phyloP scores from a whole-genome alignment of 169 alveolate species.

The Perkinsus chesapeaki region DNA sequence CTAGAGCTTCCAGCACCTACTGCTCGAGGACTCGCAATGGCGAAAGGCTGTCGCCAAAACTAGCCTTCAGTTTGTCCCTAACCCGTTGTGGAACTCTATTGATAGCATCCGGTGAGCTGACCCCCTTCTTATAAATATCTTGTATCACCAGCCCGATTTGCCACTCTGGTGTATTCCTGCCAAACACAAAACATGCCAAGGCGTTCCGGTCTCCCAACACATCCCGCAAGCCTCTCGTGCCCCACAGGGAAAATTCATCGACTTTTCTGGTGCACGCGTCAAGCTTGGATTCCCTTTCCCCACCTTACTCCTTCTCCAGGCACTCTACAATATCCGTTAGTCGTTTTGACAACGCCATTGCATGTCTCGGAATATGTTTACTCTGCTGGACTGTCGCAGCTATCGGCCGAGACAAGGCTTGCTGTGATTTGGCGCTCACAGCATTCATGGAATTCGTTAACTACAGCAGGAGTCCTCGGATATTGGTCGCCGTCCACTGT shows the following conservation, averaged over 20 bases:
- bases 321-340: not conserved
- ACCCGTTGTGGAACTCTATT: not conserved
- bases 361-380: not conserved
- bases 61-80: not conserved
- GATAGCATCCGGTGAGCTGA: not conserved
- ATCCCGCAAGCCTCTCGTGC: too few relatives aligned
- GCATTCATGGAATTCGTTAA: not conserved
- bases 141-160: not conserved
- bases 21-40: not conserved
- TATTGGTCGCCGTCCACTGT: too few relatives aligned
- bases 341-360: not conserved
- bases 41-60: not conserved
- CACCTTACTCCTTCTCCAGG: not conserved
- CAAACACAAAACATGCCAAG: not conserved
- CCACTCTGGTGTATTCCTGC: not conserved
- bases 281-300: not conserved
- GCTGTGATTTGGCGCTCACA: not conserved
- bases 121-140: not conserved
- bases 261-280: too few relatives aligned
- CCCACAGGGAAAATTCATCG: too few relatives aligned
- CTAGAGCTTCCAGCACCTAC: not conserved
- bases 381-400: not conserved
- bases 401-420: not conserved
- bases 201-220: too few relatives aligned
- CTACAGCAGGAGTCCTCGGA: not conserved